A percentile compares a stretch with the other conserved stretches of the same genome.
Evolutionary conservation across 2,329 filamentous ascomycete genomes (phyloP).

Genomic region (Claviceps cyperi): DNA sequence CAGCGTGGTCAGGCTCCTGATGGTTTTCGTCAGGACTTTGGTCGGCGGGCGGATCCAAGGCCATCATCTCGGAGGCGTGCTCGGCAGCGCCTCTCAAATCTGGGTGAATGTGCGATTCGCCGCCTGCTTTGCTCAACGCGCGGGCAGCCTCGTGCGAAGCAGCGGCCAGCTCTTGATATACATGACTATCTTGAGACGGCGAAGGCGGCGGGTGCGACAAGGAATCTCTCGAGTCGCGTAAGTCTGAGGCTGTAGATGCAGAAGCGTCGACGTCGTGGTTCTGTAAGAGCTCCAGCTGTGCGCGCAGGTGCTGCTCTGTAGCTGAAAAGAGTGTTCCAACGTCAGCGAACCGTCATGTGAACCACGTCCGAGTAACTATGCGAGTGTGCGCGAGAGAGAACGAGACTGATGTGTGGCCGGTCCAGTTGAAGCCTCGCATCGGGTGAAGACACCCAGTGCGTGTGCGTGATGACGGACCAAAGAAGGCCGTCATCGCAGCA

Average conservation of each 20-base stretch:
- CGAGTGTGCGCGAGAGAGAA: no score
- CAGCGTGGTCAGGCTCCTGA: slow-evolving; percentile 13
- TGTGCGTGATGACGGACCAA: neutral
- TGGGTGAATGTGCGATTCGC: slow-evolving; percentile 34
- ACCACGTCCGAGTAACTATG: neutral
- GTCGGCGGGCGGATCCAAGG: slow-evolving; percentile 19
- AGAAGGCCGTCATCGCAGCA: neutral
- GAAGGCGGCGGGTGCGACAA: slow-evolving; percentile 15
- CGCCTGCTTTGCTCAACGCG: slow-evolving; percentile 22
- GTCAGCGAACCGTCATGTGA: slow-evolving; percentile 10
- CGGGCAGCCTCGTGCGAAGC: slow-evolving; percentile 21
- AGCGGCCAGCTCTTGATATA: slow-evolving; percentile 27
- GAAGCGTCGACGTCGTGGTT: slow-evolving; percentile 22
- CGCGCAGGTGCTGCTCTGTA: slow-evolving; percentile 27
- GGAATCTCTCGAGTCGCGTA: slow-evolving; percentile 17
- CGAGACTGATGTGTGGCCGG: neutral
- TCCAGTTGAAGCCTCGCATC: neutral
- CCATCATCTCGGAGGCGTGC: slow-evolving; percentile 24
- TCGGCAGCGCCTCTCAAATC: slow-evolving; percentile 25
- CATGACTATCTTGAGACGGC: slow-evolving; percentile 24
- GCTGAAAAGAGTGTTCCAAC: slow-evolving; percentile 3
- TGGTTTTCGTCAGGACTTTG: slow-evolving; percentile 17
- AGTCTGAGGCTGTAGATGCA: slow-evolving; percentile 16
- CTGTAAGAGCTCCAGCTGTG: slow-evolving; percentile 29
- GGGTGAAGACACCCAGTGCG: neutral